Evolutionary conservation across 257 asterid species (phyloP), one percentile per base, ranked within the genome.

Genomic region (Solanum gandarillasii): DNA sequence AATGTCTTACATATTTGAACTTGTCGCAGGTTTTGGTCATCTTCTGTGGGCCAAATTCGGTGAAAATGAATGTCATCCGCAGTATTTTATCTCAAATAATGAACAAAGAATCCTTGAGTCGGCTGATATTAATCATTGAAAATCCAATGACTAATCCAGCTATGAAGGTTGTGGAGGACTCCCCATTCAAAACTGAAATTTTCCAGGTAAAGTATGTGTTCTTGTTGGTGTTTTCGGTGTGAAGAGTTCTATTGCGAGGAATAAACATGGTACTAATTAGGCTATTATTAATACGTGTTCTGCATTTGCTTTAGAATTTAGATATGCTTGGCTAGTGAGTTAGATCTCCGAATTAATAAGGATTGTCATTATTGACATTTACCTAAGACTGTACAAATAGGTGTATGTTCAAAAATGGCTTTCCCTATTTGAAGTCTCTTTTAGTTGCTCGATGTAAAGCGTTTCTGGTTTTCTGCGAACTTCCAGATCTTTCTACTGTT

Each of bases 121-220:
- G 95, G 88, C 91, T 95, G 89, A 92, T 96, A 73, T 82, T 96
- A 88, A 89, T 96, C 12, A 91, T 94, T 76, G 94, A 96, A 90
- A 87, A 78, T 71, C 92, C 90, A 87, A 91, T 95, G 23, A 95
- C 99, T 20, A 92, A 86, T 91, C 98, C 92, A 90, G 98, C 99
- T 86, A 76, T 43, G 84, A 96, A 94, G 91, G 93, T 92, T 34
- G 83, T 96, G 83, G 95, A 92, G 3, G 91, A 91, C 81, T 90
- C 92, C 88, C 41, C 92, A 16, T 93, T 91, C 92, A 95, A 92
- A 92, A 97, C 94, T 55, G 98, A 96, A 88, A 90, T 92, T 73
- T 95, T 96, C 91, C 94, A 93, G 97, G 99, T 95, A 86, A 79
- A 83, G 87, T 87, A 38, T 75, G 76, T 72, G 81, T 62, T 87